Conservation (phyloP, 1,139 yeast species). For the Geotrichum citri-aurantii region DNA sequence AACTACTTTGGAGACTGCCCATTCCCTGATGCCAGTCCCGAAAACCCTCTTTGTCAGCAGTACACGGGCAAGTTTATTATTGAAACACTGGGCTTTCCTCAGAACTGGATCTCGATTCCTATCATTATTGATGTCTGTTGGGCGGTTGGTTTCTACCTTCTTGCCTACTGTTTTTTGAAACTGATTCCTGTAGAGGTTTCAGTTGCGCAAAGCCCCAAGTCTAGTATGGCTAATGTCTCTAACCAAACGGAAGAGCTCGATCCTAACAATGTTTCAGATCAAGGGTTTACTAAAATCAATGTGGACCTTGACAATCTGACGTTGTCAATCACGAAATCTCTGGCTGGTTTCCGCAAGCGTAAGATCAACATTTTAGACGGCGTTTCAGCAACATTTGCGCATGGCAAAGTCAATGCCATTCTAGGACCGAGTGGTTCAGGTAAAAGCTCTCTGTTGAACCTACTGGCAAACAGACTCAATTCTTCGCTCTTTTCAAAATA, state of each 20-base stretch:
- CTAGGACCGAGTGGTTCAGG: constrained; percentile 93
- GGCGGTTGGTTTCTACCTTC: constrained; percentile 49
- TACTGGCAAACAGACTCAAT: constrained; percentile 56
- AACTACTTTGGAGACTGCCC: constrained; percentile 57
- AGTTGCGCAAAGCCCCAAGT: constrained; percentile 36
- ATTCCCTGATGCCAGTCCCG: constrained; percentile 34
- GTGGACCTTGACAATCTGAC: constrained; percentile 23
- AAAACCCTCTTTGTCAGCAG: constrained; percentile 39
- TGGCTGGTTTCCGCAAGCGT: constrained; percentile 9
- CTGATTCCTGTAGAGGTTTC: constrained; percentile 46
- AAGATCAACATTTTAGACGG: constrained; percentile 43
- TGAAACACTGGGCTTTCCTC: constrained; percentile 53
- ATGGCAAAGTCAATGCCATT: constrained; percentile 69
- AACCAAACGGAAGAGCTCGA: constrained; percentile 1
- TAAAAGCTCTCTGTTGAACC: constrained; percentile 66
- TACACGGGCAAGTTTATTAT: constrained; percentile 51
- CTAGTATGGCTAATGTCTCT: not conserved
- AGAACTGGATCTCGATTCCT: constrained; percentile 64
- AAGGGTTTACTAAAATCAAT: constrained; percentile 19
- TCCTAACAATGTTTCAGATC: constrained; percentile 32
- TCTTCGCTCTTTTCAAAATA: constrained; percentile 41
- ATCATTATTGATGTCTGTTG: constrained; percentile 56
- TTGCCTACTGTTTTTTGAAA: constrained; percentile 41
- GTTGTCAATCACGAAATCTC: constrained; percentile 18
- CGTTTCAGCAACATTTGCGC: constrained; percentile 52